Evolutionary conservation across 2,329 filamentous ascomycete species (phyloP), one percentile per base, ranked within the genome.

Genomic region (Penicillium sp.): DNA sequence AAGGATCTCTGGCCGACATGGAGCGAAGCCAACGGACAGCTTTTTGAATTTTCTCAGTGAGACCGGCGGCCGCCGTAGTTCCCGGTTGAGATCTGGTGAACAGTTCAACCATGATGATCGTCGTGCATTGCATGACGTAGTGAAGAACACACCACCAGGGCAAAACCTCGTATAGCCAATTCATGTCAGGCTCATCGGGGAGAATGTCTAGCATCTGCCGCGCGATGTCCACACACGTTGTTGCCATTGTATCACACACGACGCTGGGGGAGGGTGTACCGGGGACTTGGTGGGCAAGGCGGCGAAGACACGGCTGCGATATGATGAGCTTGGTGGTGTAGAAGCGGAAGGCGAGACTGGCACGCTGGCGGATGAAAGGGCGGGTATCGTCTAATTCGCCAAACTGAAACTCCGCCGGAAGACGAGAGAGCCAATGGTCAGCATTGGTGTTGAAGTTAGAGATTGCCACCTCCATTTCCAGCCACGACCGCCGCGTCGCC

Each of bases 71-170:
- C 32, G 68, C 62, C 27, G 61, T 39, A 9, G 68, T 66, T 42
- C 67, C 66, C 15, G 69, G 62, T 34, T 65, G 59, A 18, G 64
- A 60, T 17, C 67, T 61, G 26, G 69, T 66, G 23, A 72, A 64
- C 5, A 74, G 58, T 49, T 74, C 65, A 12, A 73, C 68, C 33
- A 76, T 63, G 17, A 77, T 58, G 13, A 77, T 61, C 8, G 68
- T 71, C 0, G 62, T 63, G 2, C 73, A 67, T 49, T 76, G 74
- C 57, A 76, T 72, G 13, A 76, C 52, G 37, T 70, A 70, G 50
- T 76, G 73, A 23, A 76, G 57, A 15, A 74, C 59, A 49, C 63
- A 69, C 70, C 72, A 76, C 75, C 74, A 76, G 3, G 71, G 70
- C 1, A 66, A 63, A 3, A 68, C 56, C 4, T 61, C 54, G 18